Base-by-base conservation (phyloP, 768 basidiomycete genomes). In the Myochromella boudieri region DNA sequence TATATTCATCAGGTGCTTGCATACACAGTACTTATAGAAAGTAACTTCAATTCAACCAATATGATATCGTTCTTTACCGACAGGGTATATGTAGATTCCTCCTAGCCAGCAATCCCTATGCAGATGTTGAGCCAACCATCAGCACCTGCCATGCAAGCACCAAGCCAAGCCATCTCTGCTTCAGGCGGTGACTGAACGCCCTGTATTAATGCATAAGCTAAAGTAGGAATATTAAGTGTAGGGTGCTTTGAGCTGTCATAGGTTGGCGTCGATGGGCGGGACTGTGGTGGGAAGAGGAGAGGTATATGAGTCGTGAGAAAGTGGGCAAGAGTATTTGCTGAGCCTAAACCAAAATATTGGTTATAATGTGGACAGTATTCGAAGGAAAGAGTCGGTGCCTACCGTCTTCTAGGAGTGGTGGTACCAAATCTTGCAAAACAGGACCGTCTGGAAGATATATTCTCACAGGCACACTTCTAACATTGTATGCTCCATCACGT, bases 101-200 rank as follows among this genome's bases (percentile, higher is more conserved):
- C n/a, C 37, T 55, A 51, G 56, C 60, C 59, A 49, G 50, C 58
- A 46, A 87, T 66, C 12, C 87, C 89, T 22, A 97, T 71, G 60
- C 92, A 95, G 43, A 97, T 75, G 62, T 90, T 88, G 22, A 95
- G 76, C 94, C 94, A 98, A 4, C 97, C 97, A 60, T 98, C 97
- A 10, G 93, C 91, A 6, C 93, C 94, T 10, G 86, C 82, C 67
- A 97, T 71, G 57, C 92, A 93, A 15, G 90, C 85, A 8, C 91
- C 88, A n/a, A 98, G 65, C 95, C 95, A 97, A 4, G 87, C 92
- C 67, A 97, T 75, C 60, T 98, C 95, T 5, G 92, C 77, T 24
- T 97, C 93, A 6, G 81, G 73, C 1, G 95, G 97, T 1, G 86
- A 68, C 2, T 77, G 66, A 15, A 97, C 83, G 10, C 97, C 95